phyloP scores from a whole-genome alignment of 345 rosid genomes.

The Linum tenue region DNA sequence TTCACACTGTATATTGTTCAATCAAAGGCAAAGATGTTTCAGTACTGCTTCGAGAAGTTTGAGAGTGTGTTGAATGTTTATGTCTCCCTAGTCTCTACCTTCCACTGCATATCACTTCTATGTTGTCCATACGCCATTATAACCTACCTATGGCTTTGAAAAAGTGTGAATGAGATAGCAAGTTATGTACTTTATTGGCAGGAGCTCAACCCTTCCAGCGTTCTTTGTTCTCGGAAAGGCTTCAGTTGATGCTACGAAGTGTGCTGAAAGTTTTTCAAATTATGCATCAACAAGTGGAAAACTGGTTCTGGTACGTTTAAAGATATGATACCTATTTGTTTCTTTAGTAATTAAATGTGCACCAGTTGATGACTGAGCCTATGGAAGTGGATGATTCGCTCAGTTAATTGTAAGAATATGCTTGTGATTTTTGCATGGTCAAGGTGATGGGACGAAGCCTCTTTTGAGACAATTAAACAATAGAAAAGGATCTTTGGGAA shows the following conservation, averaged over 20 bases:
- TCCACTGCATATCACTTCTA: background rate
- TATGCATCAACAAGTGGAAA: constrained; percentile 29
- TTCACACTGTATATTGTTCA: background rate
- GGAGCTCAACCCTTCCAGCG: constrained; percentile 75
- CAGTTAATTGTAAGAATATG: background rate
- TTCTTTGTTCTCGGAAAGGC: constrained; percentile 79
- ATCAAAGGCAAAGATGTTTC: background rate
- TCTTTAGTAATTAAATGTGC: background rate
- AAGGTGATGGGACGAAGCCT: no score
- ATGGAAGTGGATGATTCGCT: no score
- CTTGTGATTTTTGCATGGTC: background rate
- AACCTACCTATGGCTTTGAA: background rate
- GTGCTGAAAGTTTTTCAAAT: constrained; percentile 35
- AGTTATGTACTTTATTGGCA: constrained; percentile 18
- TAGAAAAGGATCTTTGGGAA: no score
- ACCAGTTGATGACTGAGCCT: no score
- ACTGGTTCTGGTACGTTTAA: constrained; percentile 48
- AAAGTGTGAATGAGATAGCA: background rate
- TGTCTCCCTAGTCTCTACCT: background rate
- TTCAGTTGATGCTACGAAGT: constrained; percentile 35
- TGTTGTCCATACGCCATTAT: no score
- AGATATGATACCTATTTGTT: background rate
- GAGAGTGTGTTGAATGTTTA: background rate
- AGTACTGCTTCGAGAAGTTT: background rate
- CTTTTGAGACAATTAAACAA: no score